These are phyloP conservation scores for Euphrasia confusa DNA, from an alignment of 257 asterid genomes.

Conservation along the genomic window DNA sequence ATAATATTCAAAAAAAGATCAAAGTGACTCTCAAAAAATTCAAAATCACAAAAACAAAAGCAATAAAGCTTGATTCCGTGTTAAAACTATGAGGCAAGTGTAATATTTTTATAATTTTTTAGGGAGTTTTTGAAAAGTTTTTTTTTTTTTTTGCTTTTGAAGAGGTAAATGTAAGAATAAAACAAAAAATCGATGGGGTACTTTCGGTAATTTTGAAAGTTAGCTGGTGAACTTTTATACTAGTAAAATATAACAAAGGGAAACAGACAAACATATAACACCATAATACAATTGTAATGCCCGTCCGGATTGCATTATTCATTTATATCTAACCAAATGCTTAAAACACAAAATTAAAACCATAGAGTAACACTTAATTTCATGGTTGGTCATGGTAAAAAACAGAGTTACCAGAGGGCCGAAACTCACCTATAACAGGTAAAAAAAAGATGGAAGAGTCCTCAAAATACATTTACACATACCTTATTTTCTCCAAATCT, in stretches of 20 bases:
- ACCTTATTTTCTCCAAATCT: conserved; percentile 77
- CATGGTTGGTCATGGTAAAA: neutral
- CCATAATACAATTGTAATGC: neutral
- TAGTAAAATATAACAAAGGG: neutral
- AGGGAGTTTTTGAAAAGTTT: no score
- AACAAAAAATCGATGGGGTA: no score
- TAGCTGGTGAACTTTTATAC: no score
- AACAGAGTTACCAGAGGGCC: neutral
- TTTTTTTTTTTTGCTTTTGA: no score
- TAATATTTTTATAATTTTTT: no score
- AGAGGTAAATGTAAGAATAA: neutral
- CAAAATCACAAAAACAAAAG: no score
- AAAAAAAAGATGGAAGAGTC: neutral
- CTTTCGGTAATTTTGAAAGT: no score
- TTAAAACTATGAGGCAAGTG: no score
- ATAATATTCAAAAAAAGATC: no score
- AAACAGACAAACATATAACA: conserved; percentile 2
- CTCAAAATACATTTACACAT: conserved; percentile 13
- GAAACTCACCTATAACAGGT: neutral
- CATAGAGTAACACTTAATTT: neutral
- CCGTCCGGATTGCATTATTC: neutral
- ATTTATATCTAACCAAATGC: neutral
- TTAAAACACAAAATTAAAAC: neutral
- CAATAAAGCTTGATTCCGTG: no score
- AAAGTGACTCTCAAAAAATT: no score